phyloP scores from a whole-genome alignment of 1,284 basidiomycete species.

The Cutaneotrichosporon cutaneum region DNA sequence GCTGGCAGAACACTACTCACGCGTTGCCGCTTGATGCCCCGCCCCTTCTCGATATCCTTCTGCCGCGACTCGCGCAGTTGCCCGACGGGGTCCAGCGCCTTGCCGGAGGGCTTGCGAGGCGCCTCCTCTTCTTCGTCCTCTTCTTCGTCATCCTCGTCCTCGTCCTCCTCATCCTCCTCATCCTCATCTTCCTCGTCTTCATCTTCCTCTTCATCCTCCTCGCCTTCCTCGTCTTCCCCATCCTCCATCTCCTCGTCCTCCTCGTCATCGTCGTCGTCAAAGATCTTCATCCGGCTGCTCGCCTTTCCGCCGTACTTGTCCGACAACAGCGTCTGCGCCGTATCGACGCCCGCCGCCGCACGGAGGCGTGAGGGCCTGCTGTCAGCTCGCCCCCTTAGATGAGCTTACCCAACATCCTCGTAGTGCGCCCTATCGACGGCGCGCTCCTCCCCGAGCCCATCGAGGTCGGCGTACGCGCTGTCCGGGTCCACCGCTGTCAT shows the following conservation, averaged over 20 bases:
- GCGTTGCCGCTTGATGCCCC: conserved; percentile 75
- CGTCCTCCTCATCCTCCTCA: conserved; percentile 50
- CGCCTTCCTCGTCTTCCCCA: conserved; percentile 69
- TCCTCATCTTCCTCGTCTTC: conserved; percentile 42
- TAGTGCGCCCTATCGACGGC: conserved; percentile 66
- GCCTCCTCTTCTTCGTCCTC: conserved; percentile 50
- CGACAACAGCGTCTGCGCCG: conserved; percentile 55
- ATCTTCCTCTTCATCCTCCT: conserved; percentile 53
- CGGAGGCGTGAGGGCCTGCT: conserved; percentile 67
- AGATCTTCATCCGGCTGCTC: conserved; percentile 63
- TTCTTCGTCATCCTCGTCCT: conserved; percentile 53
- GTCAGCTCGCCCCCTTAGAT: background rate
- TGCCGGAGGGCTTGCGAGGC: conserved; percentile 18
- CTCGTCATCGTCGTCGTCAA: conserved; percentile 45
- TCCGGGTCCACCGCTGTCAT: conserved; percentile 64
- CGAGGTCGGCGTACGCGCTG: conserved; percentile 57
- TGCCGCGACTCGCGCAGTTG: conserved; percentile 40
- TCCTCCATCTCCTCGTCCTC: conserved; percentile 63
- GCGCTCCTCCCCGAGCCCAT: conserved; percentile 32
- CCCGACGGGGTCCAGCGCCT: conserved; percentile 55
- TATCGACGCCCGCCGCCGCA: conserved; percentile 59
- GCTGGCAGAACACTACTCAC: conserved; percentile 57
- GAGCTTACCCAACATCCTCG: conserved; percentile 68
- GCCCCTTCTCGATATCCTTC: conserved; percentile 64
- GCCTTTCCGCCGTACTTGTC: conserved; percentile 70